Evolutionary conservation across 1,284 basidiomycete species (phyloP).

Genomic region (Blastosporella zonata): DNA sequence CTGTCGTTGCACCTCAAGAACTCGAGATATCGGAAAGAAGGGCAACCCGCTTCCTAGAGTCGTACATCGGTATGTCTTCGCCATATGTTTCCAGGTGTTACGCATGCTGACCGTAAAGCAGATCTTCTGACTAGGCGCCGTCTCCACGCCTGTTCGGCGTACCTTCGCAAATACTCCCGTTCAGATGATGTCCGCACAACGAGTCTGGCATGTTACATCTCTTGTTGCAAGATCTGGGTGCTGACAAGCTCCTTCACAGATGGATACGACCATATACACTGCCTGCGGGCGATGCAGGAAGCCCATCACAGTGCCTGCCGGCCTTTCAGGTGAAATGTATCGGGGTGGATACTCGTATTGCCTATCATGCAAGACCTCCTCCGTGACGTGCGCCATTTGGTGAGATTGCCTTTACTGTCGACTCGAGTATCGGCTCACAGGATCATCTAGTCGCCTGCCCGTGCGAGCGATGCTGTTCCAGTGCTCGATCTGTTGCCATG

Average conservation of each 20-base stretch:
- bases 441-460: constrained; percentile 59
- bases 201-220: constrained; percentile 45
- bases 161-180: constrained; percentile 61
- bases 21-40: constrained; percentile 44
- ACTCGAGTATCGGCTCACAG: neutral
- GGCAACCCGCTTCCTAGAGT: constrained; percentile 56
- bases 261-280: constrained; percentile 67
- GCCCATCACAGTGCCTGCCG: constrained; percentile 45
- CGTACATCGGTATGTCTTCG: constrained; percentile 59
- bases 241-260: constrained; percentile 32
- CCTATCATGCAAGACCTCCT: constrained; percentile 44
- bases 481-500: constrained; percentile 71
- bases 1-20: constrained; percentile 56
- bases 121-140: constrained; percentile 60
- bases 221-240: neutral
- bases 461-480: constrained; percentile 65
- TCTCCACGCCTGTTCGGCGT: constrained; percentile 63
- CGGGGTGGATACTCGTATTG: constrained; percentile 52
- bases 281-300: constrained; percentile 66
- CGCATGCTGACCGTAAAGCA: constrained; percentile 24
- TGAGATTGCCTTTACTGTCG: constrained; percentile 29
- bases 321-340: constrained; percentile 25
- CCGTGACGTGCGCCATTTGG: constrained; percentile 69
- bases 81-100: neutral
- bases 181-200: constrained; percentile 46